These are phyloP conservation scores for Microcyclosporella mali DNA, from an alignment of 2,329 filamentous ascomycete genomes.

Conservation along the genomic window DNA sequence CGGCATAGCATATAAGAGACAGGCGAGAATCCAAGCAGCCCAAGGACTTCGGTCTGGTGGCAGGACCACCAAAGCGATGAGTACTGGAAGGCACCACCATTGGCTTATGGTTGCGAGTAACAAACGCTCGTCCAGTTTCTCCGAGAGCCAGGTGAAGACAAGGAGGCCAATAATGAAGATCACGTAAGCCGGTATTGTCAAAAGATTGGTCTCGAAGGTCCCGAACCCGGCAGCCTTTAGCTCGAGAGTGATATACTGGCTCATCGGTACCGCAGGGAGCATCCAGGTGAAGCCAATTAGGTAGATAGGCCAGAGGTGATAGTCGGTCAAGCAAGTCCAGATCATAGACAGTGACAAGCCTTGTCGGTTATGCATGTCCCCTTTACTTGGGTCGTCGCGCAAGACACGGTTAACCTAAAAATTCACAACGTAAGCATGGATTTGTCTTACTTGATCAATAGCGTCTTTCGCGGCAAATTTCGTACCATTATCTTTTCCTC, in stretches of 20 bases:
- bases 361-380: slow-evolving; percentile 56
- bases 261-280: slow-evolving; percentile 33
- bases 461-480: no score
- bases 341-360: slow-evolving; percentile 44
- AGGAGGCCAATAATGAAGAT: slow-evolving; percentile 49
- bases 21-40: slow-evolving; percentile 36
- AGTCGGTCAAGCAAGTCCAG: slow-evolving; percentile 48
- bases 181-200: slow-evolving; percentile 41
- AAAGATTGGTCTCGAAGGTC: slow-evolving; percentile 39
- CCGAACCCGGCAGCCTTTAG: slow-evolving; percentile 36
- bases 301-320: slow-evolving; percentile 52
- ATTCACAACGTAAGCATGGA: no score
- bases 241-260: slow-evolving; percentile 37
- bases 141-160: slow-evolving; percentile 41
- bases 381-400: slow-evolving; percentile 57
- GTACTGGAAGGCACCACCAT: slow-evolving; percentile 39
- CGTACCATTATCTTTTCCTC: slow-evolving; percentile 60
- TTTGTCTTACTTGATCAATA: no score
- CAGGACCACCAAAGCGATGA: slow-evolving; percentile 34
- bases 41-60: slow-evolving; percentile 32
- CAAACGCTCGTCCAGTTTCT: slow-evolving; percentile 48
- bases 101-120: slow-evolving; percentile 42
- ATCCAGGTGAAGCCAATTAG: slow-evolving; percentile 44
- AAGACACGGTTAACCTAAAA: slow-evolving; percentile 57
- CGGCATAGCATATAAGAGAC: slow-evolving; percentile 36